Conservation (phyloP, 768 basidiomycete genomes). For the Lyophyllum decastes region DNA sequence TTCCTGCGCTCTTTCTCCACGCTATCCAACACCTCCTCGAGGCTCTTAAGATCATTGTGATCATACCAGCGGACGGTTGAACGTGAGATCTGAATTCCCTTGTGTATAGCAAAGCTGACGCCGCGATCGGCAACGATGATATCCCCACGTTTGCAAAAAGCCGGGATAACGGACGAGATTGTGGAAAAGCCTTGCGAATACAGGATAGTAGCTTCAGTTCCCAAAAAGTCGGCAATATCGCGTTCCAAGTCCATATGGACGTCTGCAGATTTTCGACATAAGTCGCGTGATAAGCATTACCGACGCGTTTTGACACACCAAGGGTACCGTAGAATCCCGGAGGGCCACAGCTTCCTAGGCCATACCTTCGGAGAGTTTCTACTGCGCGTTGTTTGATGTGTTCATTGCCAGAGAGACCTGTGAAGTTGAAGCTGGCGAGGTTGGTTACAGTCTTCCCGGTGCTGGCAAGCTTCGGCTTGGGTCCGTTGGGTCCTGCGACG, state of each 20-base stretch:
- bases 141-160: slow-evolving; percentile 97
- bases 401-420: slow-evolving; percentile 87
- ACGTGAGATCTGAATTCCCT: slow-evolving; percentile 92
- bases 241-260: slow-evolving; percentile 90
- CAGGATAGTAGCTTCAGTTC: slow-evolving; percentile 85
- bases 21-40: slow-evolving; percentile 83
- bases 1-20: slow-evolving; percentile 90
- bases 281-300: slow-evolving; percentile 8
- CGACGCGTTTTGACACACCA: slow-evolving; percentile 50
- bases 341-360: slow-evolving; percentile 93
- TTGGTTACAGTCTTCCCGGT: slow-evolving; percentile 80
- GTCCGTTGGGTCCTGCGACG: slow-evolving; percentile 77
- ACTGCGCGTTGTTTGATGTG: slow-evolving; percentile 83
- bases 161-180: slow-evolving; percentile 91
- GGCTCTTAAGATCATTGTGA: slow-evolving; percentile 89
- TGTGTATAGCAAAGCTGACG: slow-evolving; percentile 95
- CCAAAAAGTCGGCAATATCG: slow-evolving; percentile 89
- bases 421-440: slow-evolving; percentile 89
- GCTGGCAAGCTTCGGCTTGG: slow-evolving; percentile 76
- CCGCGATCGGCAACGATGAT: slow-evolving; percentile 98
- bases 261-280: slow-evolving; percentile 46
- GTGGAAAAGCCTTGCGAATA: slow-evolving; percentile 95
- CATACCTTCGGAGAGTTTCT: slow-evolving; percentile 84
- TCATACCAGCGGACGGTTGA: slow-evolving; percentile 94
- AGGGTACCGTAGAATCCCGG: slow-evolving; percentile 97